Base-by-base conservation (phyloP, 2,329 filamentous ascomycete genomes). In the Colletotrichum orbiculare region DNA sequence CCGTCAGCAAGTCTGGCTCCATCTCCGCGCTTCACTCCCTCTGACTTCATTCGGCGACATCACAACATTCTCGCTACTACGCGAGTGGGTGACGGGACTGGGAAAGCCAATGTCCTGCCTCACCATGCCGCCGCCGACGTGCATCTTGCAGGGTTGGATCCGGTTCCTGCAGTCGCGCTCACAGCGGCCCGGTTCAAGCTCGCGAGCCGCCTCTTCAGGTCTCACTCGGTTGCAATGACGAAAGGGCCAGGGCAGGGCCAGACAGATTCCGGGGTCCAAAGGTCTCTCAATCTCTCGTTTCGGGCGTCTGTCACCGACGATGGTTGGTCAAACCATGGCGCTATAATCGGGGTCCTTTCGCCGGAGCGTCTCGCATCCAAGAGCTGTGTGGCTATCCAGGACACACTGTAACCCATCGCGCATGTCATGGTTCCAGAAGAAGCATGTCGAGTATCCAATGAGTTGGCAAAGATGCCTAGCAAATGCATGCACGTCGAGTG, bases 141-240 rank as follows among this genome's bases (percentile, higher is more conserved):
- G 64, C 55, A 58, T 50, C 46, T 57, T 25, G 38, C 60, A 66
- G 54, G 48, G 54, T 58, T 45, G 25, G 45, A 45, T 67, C 54
- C 49, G 49, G 66, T 67, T 67, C 58, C 66, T 67, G 66, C 66
- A 67, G 54, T 67, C 49, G 53, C 43, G 45, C 54, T 49, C 39
- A 64, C 60, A 49, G 39, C 60, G 63, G 58, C 53, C 63, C 58
- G 52, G 41, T 8, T 25, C 53, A 25, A 53, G 58, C 47, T 66
- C 41, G 59, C 58, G 58, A 66, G 58, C 63, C 59, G 63, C 63
- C 53, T 60, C 41, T 48, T n/a, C 12, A 52, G 46, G 49, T 48
- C 46, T 63, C 37, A 25, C 25, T 25, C 25, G 3, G 25, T 25
- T 25, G 25, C 25, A 25, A 25, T 25, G 25, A 25, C 58, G 38